Conservation (phyloP, 495 filamentous ascomycete genomes). For the Aspergillus baeticus region DNA sequence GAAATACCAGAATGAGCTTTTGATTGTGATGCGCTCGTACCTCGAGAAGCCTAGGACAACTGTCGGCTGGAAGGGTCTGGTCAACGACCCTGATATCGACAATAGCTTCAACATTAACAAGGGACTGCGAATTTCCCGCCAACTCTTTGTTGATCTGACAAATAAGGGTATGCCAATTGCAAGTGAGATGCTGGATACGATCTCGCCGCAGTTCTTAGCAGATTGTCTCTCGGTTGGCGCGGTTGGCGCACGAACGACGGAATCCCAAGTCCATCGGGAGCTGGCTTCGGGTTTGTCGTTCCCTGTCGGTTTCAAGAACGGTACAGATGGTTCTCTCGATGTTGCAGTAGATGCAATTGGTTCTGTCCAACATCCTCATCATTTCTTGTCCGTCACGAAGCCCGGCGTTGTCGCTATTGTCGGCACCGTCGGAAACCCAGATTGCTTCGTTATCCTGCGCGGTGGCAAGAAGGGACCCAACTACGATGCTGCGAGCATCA, state of each 20-base stretch:
- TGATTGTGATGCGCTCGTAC: slow-evolving; percentile 98
- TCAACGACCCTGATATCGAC: slow-evolving; percentile 99
- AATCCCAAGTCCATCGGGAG: slow-evolving; percentile 93
- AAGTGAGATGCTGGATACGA: slow-evolving; percentile 98
- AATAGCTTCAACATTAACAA: slow-evolving; percentile 99
- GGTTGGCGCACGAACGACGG: slow-evolving; percentile 92
- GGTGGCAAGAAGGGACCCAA: slow-evolving; percentile 94
- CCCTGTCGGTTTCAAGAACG: slow-evolving; percentile 99
- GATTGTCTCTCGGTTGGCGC: slow-evolving; percentile 90
- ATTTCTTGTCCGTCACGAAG: slow-evolving; percentile 98
- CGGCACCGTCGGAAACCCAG: slow-evolving; percentile 92
- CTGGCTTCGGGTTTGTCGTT: slow-evolving; percentile 91
- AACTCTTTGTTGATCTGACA: slow-evolving; percentile 94
- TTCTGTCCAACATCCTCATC: slow-evolving; percentile 87
- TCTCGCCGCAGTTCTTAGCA: slow-evolving; percentile 97
- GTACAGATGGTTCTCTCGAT: slow-evolving; percentile 86
- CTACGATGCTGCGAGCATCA: slow-evolving; percentile 84
- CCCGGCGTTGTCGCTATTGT: slow-evolving; percentile 96
- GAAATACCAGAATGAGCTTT: slow-evolving; percentile 84
- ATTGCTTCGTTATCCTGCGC: slow-evolving; percentile 96
- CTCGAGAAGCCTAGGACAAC: slow-evolving; percentile 98
- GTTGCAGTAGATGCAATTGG: slow-evolving; percentile 97
- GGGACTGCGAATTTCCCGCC: slow-evolving; percentile 79
- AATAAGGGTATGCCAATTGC: slow-evolving; percentile 96
- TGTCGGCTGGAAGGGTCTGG: slow-evolving; percentile 98